Base-by-base conservation (phyloP, 108 stramenopile species). In the Seminavis robusta region DNA sequence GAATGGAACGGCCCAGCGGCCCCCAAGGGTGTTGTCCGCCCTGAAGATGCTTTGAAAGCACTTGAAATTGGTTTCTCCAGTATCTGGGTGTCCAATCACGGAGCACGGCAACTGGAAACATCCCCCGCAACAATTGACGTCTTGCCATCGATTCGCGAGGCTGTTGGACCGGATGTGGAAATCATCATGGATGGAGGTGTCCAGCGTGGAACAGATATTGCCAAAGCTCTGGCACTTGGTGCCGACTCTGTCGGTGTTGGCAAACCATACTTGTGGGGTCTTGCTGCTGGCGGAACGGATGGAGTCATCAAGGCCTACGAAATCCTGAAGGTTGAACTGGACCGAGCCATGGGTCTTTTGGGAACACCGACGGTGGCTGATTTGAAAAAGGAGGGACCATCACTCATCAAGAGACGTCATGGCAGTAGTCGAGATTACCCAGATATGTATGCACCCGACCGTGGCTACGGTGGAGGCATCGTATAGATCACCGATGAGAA, bases 11-110 rank as follows among this genome's bases (percentile, higher is more conserved):
- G 73, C 13, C 88, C 91, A 33, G 90, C 94, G 10, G 98, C 96
- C 25, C 83, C 95, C 25, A 98, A 98, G 84, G 98, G 98, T 31
- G 95, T 98, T 24, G 79, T 90, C 46, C 82, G 94, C 13, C 94
- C 95, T 6, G 98, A 98, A 48, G 98, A 98, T 74, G 98, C 98
- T 16, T 59, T 78, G 39, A 70, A 67, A 34, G 93, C 95, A 0
- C 76, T 96, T 7, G 86, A 94, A 43, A 83, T 80, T 60, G 96
- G 96, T n/a, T 96, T 96, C 69, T 88, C 94, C 20, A 90, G 79
- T 28, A 96, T 98, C 65, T 97, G 96, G 98, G 89, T 98, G 25
- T 95, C 94, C 39, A 97, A 98, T 67, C 98, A 98, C 68, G 98
- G 98, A 21, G 96, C 94, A 13, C 80, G 98, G 58, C 98, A 98